A percentile compares a stretch with the other conserved stretches of the same genome.
Conservation (phyloP, 1,139 yeast genomes). For the Torulaspora globosa region DNA sequence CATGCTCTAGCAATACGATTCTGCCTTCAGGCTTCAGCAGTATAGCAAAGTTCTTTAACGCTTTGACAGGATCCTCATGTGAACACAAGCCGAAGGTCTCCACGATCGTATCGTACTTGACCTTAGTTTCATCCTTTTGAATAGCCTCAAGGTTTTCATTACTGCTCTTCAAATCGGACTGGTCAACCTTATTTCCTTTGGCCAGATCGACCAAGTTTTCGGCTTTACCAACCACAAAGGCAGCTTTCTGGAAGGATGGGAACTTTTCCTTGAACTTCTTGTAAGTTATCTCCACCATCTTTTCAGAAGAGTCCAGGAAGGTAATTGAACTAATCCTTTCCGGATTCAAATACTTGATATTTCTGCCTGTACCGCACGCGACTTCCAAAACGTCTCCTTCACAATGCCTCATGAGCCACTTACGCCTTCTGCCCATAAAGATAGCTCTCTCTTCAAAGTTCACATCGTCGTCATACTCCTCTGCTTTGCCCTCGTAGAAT, state of each 20-base stretch:
- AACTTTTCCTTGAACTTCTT: conserved; percentile 64
- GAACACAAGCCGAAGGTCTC: conserved; percentile 96
- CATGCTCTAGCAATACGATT: conserved; percentile 84
- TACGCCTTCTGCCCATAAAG: conserved; percentile 76
- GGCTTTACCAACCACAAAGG: conserved; percentile 88
- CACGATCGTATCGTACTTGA: conserved; percentile 82
- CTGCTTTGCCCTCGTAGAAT: conserved; percentile 76
- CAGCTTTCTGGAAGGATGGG: conserved; percentile 67
- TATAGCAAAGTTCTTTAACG: conserved; percentile 66
- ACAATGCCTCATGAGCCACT: conserved; percentile 75
- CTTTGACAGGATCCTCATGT: conserved; percentile 85
- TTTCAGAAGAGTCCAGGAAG: conserved; percentile 73
- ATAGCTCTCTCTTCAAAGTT: conserved; percentile 83
- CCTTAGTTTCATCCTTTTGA: conserved; percentile 30
- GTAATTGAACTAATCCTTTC: conserved; percentile 66
- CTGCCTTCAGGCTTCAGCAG: conserved; percentile 88
- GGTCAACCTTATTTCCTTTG: conserved; percentile 24
- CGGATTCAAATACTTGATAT: conserved; percentile 67
- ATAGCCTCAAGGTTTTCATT: conserved; percentile 24
- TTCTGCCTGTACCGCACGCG: conserved; percentile 95
- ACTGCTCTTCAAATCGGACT: conserved; percentile 6
- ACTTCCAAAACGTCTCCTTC: conserved; percentile 89
- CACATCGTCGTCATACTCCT: conserved; percentile 75
- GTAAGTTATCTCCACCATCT: conserved; percentile 81
- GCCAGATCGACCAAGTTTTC: conserved; percentile 71